Conservation (phyloP, 2,329 filamentous ascomycete species). For the Chrysosphaeria jannelii region DNA sequence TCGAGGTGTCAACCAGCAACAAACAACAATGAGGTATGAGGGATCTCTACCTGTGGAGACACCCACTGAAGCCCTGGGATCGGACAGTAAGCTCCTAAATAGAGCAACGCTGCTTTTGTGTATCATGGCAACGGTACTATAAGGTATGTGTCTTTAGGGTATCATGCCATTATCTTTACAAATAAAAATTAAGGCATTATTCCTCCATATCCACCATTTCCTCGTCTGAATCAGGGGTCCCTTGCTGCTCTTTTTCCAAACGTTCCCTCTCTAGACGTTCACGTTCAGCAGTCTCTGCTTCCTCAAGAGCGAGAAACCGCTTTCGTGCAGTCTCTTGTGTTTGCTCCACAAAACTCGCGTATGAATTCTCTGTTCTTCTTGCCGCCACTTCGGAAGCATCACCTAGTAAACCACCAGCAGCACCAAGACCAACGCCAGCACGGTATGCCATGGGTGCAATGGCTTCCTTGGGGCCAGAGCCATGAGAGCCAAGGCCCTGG, state of each 20-base stretch:
- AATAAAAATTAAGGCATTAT: too few species aligned
- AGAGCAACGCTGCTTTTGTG: too few species aligned
- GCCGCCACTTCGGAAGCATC: slow-evolving; percentile 34
- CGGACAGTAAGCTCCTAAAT: too few species aligned
- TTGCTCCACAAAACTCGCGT: slow-evolving; percentile 29
- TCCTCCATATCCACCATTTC: slow-evolving; percentile 1
- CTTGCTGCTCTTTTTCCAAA: too few species aligned
- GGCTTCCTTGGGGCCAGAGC: slow-evolving; percentile 29
- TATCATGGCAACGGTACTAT: too few species aligned
- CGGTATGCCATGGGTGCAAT: slow-evolving; percentile 34
- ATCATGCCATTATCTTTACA: too few species aligned
- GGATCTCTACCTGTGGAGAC: too few species aligned
- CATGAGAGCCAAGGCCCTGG: slow-evolving; percentile 30
- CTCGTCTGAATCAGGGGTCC: too few species aligned
- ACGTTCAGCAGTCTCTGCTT: not conserved
- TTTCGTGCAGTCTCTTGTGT: slow-evolving; percentile 36
- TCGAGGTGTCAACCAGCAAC: slow-evolving; percentile 14
- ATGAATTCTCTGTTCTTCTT: slow-evolving; percentile 23
- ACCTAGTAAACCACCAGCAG: slow-evolving; percentile 36
- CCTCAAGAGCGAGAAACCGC: slow-evolving; percentile 12
- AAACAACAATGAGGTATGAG: too few species aligned
- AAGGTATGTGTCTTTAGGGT: too few species aligned
- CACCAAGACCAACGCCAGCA: slow-evolving; percentile 37
- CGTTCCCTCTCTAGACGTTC: too few species aligned
- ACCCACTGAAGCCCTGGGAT: too few species aligned